Percentiles rank a stretch among this genome's conserved stretches.
Evolutionary conservation across 176 grass and related monocot genomes (phyloP).

Genomic region (Coix lacrymajobi): DNA sequence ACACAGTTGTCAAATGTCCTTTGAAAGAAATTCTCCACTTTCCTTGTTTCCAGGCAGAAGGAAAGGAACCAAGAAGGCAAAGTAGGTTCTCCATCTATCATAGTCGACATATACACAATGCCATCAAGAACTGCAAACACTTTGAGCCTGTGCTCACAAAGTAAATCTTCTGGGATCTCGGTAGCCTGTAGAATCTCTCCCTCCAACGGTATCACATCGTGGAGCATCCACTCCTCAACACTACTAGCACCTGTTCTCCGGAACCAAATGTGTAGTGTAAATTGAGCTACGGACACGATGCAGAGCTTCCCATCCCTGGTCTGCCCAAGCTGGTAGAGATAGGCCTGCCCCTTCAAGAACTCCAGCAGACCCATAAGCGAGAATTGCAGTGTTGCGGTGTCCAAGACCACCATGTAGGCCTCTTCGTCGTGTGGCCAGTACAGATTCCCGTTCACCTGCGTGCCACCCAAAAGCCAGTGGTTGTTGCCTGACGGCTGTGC

Average conservation of each 20-base stretch:
- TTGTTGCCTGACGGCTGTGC: background rate
- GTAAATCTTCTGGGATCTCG: background rate
- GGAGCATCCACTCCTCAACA: no score
- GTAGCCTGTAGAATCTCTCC: background rate
- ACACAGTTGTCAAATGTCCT: background rate
- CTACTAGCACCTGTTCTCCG: background rate
- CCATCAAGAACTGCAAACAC: background rate
- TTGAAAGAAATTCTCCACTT: background rate
- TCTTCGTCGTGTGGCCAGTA: background rate
- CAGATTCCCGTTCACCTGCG: background rate
- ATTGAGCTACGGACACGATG: background rate
- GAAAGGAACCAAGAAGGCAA: background rate
- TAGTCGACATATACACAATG: no score
- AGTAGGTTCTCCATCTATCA: background rate
- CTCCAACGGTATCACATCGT: no score
- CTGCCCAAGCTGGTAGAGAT: no score
- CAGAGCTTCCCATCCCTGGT: no score
- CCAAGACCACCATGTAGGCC: no score
- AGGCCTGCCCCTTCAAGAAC: no score
- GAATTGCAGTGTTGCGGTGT: no score
- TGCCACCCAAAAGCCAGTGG: background rate
- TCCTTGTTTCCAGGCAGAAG: background rate
- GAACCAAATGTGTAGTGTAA: background rate
- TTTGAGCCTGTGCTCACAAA: background rate
- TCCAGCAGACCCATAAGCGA: no score